Evolutionary conservation across 306 rosid species (phyloP).

Genomic region (Ziziphus jujuba): DNA sequence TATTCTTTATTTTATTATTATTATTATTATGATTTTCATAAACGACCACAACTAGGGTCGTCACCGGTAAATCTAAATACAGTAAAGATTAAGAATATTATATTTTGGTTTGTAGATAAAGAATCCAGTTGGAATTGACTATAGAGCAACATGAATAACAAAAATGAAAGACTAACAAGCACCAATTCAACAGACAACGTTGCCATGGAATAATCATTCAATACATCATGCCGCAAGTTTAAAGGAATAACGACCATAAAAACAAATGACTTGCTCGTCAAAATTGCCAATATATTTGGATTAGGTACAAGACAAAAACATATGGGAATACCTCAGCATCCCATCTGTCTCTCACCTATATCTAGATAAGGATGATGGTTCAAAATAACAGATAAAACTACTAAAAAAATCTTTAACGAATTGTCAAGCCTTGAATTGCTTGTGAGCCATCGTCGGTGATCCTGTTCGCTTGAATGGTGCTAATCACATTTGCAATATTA

Average conservation of each 20-base stretch:
- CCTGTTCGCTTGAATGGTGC: slow-evolving; percentile 77
- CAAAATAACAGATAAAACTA: neutral
- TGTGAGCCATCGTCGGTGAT: slow-evolving; percentile 66
- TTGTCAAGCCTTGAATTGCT: slow-evolving; percentile 66
- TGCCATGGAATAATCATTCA: neutral
- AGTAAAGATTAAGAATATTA: no score
- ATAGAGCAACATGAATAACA: no score
- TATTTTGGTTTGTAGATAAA: no score
- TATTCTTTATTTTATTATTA: no score
- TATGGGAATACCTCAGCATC: neutral
- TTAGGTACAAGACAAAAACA: slow-evolving; percentile 6
- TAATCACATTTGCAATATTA: slow-evolving; percentile 66
- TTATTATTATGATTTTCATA: no score
- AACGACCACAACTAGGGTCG: no score
- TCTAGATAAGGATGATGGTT: slow-evolving; percentile 18
- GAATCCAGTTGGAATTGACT: no score
- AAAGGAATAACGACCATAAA: slow-evolving; percentile 1
- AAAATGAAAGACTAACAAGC: no score
- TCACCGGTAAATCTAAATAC: no score
- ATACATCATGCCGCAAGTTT: neutral
- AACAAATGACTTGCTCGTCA: slow-evolving; percentile 6
- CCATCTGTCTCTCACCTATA: neutral
- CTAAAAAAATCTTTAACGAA: slow-evolving; percentile 43
- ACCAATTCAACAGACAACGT: neutral
- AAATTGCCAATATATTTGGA: slow-evolving; percentile 23